Evolutionary conservation across 2,329 filamentous ascomycete genomes (phyloP).

Genomic region (Penicillium glabrum): DNA sequence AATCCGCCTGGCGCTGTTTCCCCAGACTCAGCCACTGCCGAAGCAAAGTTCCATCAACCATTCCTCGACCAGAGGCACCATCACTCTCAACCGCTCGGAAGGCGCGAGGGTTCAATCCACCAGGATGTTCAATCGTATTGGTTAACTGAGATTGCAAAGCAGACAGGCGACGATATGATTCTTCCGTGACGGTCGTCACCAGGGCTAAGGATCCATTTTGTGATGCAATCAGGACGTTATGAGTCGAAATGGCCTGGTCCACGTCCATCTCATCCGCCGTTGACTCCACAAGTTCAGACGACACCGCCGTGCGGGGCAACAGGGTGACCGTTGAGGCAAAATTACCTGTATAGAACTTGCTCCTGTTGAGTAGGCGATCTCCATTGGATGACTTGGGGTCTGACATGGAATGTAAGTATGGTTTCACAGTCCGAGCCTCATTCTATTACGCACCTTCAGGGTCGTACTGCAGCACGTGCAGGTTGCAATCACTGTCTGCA

Average conservation of each 20-base stretch:
- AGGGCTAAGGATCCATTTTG: constrained; percentile 74
- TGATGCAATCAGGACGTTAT: constrained; percentile 68
- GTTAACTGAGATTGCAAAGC: constrained; percentile 78
- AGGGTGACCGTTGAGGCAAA: constrained; percentile 72
- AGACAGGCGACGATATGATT: constrained; percentile 77
- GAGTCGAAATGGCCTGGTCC: constrained; percentile 34
- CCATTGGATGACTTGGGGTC: constrained; percentile 93
- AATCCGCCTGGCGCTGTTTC: constrained; percentile 68
- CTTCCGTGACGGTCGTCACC: constrained; percentile 74
- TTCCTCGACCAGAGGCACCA: constrained; percentile 55
- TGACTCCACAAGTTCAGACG: constrained; percentile 38
- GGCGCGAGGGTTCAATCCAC: constrained; percentile 78
- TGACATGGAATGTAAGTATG: constrained; percentile 36
- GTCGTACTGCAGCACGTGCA: constrained; percentile 91
- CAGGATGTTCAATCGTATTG: constrained; percentile 71
- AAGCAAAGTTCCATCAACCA: constrained; percentile 78
- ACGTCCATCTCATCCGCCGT: constrained; percentile 41
- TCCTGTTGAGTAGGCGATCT: constrained; percentile 79
- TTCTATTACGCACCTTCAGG: constrained; percentile 72
- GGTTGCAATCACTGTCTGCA: constrained; percentile 78
- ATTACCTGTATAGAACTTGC: constrained; percentile 84
- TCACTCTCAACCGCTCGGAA: constrained; percentile 63
- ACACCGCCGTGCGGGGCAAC: constrained; percentile 64
- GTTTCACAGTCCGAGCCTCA: background rate
- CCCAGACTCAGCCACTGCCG: constrained; percentile 74